Percentiles rank a stretch among this genome's conserved stretches.
Evolutionary conservation across 2,329 filamentous ascomycete species (phyloP).

Genomic region (Arthroderma uncinatum): DNA sequence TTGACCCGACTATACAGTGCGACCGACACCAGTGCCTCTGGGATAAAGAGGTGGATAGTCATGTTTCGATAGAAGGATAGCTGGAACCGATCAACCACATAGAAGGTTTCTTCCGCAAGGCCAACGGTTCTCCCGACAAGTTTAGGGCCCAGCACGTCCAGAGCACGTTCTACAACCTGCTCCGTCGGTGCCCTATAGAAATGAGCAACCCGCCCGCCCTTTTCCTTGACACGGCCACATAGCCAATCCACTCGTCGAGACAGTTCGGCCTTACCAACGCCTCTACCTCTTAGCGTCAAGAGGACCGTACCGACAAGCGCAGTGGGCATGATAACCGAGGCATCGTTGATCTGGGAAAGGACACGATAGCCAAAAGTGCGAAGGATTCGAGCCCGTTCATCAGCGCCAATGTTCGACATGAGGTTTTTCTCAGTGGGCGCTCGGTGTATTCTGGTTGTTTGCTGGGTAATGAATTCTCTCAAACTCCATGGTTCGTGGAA

Average conservation of each 20-base stretch:
- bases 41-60: conserved; percentile 97
- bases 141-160: conserved; percentile 83
- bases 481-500: conserved; percentile 97
- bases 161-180: conserved; percentile 73
- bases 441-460: conserved; percentile 50
- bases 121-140: conserved; percentile 71
- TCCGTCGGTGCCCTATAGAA: conserved; percentile 71
- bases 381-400: conserved; percentile 59
- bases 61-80: conserved; percentile 98
- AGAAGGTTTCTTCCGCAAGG: conserved; percentile 82
- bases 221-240: conserved; percentile 64
- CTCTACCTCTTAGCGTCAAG: conserved; percentile 78
- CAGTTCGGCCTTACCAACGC: conserved; percentile 78
- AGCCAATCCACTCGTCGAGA: conserved; percentile 86
- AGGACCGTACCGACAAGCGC: conserved; percentile 90
- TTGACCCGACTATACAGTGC: conserved; percentile 88
- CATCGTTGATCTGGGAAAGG: conserved; percentile 84
- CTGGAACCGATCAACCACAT: conserved; percentile 91
- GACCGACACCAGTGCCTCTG: conserved; percentile 78
- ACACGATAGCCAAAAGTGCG: conserved; percentile 86
- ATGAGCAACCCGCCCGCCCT: conserved; percentile 86
- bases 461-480: conserved; percentile 65
- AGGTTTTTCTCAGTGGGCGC: conserved; percentile 25
- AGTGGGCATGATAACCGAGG: conserved; percentile 96
- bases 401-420: conserved; percentile 35